These are phyloP conservation scores for Euphrasia arctica DNA, from an alignment of 305 asterid species.

Conservation along the genomic window DNA sequence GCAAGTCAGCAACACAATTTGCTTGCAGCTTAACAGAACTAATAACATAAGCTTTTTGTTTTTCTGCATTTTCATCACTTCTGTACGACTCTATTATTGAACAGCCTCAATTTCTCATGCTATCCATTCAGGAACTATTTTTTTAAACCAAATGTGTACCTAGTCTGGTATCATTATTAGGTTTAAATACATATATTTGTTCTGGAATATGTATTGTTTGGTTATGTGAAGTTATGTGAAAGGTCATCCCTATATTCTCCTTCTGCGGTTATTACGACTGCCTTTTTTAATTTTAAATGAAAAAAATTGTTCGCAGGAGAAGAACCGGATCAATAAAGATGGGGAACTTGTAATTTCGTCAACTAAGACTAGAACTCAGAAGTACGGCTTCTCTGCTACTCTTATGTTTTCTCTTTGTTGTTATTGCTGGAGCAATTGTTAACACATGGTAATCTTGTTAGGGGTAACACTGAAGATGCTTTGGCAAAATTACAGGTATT, in stretches of 20 bases:
- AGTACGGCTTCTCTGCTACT: conserved; percentile 43
- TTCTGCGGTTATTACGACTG: neutral
- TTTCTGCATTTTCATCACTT: neutral
- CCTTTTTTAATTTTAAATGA: neutral
- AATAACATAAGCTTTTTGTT: neutral
- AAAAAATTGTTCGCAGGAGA: conserved; percentile 50
- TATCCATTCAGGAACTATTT: conserved; percentile 8
- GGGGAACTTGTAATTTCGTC: conserved; percentile 95
- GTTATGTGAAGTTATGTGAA: neutral
- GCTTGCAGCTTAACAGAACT: neutral
- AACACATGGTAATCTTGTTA: conserved; percentile 33
- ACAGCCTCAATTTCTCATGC: conserved; percentile 13
- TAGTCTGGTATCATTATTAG: neutral
- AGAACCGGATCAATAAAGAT: conserved; percentile 86
- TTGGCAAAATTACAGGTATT: conserved; percentile 87
- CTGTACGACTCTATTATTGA: neutral
- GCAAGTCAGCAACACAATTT: neutral
- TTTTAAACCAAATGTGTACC: neutral
- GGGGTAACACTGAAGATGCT: conserved; percentile 92
- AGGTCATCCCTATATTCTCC: conserved; percentile 4
- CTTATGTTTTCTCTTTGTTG: conserved; percentile 16
- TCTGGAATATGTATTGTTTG: neutral
- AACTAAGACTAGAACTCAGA: conserved; percentile 86
- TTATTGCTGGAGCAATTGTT: conserved; percentile 26
- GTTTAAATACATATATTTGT: neutral